phyloP scores from a whole-genome alignment of 345 rosid species.

The Acer campestre region DNA sequence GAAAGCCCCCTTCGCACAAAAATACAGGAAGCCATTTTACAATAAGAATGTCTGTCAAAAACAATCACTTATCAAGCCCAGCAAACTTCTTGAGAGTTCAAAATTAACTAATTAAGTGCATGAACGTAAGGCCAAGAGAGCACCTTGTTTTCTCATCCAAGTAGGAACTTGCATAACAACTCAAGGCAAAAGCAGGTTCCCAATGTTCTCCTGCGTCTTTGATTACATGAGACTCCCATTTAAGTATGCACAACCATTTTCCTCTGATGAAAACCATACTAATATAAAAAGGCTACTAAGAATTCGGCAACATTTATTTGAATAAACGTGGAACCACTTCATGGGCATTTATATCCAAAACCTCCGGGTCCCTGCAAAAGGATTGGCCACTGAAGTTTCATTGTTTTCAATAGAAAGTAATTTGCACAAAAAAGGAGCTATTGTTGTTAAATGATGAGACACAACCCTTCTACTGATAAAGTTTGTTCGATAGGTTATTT shows the following conservation, averaged over 20 bases:
- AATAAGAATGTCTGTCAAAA: slow-evolving; percentile 12
- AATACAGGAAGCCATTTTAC: slow-evolving; percentile 18
- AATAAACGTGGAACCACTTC: slow-evolving; percentile 87
- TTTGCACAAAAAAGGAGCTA: background rate
- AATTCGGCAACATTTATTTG: slow-evolving; percentile 50
- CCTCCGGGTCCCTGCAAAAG: slow-evolving; percentile 80
- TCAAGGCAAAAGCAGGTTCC: slow-evolving; percentile 17
- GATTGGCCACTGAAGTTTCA: background rate
- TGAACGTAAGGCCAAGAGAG: slow-evolving; percentile 12
- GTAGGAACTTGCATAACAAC: slow-evolving; percentile 12
- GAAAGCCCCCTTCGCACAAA: slow-evolving; percentile 13
- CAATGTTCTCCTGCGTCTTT: background rate
- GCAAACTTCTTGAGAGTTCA: slow-evolving; percentile 5
- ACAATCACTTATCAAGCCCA: slow-evolving; percentile 11
- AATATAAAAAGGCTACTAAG: slow-evolving; percentile 27
- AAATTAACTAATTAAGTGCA: slow-evolving; percentile 17
- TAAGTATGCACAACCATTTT: slow-evolving; percentile 8
- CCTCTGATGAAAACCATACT: background rate
- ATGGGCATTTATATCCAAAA: slow-evolving; percentile 67
- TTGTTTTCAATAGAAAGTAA: background rate
- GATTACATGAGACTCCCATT: background rate
- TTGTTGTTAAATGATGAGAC: background rate
- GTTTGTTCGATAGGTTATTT: background rate
- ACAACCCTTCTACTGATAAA: background rate
- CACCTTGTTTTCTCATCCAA: slow-evolving; percentile 20